Conservation (phyloP, 345 rosid species). For the Adansonia digitata region DNA sequence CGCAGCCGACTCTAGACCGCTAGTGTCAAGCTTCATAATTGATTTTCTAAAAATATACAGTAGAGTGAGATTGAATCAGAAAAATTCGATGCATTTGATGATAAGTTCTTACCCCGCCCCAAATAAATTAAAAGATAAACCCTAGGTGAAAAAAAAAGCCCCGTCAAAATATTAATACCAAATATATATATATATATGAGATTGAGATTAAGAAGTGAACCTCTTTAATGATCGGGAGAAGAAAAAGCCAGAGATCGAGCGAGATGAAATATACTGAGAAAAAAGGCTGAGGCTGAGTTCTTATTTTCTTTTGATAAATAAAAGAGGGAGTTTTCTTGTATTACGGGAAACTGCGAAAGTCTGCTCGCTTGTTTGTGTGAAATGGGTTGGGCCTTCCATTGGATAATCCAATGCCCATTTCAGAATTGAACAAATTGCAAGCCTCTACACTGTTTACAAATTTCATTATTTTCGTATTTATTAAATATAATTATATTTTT, state of each 20-base stretch:
- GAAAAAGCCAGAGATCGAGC: background rate
- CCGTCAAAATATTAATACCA: background rate
- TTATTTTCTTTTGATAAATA: background rate
- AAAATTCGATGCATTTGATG: background rate
- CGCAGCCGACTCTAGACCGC: slow-evolving; percentile 62
- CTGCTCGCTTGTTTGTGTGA: background rate
- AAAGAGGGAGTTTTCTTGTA: background rate
- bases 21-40: slow-evolving; percentile 78
- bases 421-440: no score
- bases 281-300: no score
- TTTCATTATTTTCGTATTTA: no score
- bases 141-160: background rate
- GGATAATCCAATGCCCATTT: background rate
- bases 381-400: background rate
- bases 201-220: background rate
- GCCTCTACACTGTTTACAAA: no score
- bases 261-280: no score
- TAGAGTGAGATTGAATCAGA: background rate
- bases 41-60: background rate
- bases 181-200: background rate
- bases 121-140: background rate
- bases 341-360: background rate
- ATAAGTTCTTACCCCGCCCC: background rate
- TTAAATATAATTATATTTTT: no score
- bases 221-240: background rate